A percentile compares a stretch with the other conserved stretches of the same genome.
phyloP scores from a whole-genome alignment of 2,329 filamentous ascomycete genomes.

The Calonectria crousiana region DNA sequence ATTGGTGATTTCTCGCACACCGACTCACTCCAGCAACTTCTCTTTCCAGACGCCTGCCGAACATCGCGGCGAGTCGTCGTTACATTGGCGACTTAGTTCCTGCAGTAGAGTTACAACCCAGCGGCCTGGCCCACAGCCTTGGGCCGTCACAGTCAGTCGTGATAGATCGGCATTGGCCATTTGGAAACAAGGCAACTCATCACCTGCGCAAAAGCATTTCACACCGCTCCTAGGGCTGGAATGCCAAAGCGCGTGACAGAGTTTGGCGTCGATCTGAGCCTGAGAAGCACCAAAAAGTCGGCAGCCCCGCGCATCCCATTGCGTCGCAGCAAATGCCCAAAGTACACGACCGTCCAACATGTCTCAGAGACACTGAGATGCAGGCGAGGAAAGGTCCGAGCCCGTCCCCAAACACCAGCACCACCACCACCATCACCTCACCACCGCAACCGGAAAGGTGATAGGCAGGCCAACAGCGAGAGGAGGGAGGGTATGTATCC shows the following conservation, averaged over 20 bases:
- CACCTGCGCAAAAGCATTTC: background rate
- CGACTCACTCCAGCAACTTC: background rate
- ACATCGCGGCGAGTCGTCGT: background rate
- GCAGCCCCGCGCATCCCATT: background rate
- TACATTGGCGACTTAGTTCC: slow-evolving; percentile 11
- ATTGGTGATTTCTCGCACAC: slow-evolving; percentile 13
- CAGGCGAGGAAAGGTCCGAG: slow-evolving; percentile 13
- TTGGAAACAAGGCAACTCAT: slow-evolving; percentile 6
- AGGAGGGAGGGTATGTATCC: background rate
- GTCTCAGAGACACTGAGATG: slow-evolving; percentile 2
- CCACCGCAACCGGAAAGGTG: background rate
- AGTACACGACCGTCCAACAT: background rate
- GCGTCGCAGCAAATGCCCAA: background rate
- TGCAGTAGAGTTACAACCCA: slow-evolving; percentile 11
- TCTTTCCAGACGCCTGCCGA: slow-evolving; percentile 6
- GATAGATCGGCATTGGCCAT: slow-evolving; percentile 9
- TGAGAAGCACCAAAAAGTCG: background rate
- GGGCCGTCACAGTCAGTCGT: slow-evolving; percentile 1
- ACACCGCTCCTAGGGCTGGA: slow-evolving; percentile 10
- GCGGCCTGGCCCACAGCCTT: slow-evolving; percentile 7
- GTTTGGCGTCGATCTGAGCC: slow-evolving; percentile 10
- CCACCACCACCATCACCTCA: background rate
- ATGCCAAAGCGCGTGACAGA: slow-evolving; percentile 13
- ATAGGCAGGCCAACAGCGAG: background rate
- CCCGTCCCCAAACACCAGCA: slow-evolving; percentile 1